Evolutionary conservation across 495 filamentous ascomycete species (phyloP).

Genomic region (Glarea lozoyensis): DNA sequence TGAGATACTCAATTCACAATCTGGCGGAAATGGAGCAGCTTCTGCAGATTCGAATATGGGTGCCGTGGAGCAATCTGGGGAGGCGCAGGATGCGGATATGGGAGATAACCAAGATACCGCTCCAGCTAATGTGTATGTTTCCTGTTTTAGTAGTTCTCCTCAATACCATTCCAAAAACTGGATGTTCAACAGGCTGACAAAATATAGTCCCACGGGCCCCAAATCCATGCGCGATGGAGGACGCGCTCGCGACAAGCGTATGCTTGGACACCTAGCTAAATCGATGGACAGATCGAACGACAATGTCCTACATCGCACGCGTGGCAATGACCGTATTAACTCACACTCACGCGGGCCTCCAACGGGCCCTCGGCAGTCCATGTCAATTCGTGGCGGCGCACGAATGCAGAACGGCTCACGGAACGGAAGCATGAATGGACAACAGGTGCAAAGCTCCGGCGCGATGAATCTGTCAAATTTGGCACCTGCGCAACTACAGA

Average conservation of each 20-base stretch:
- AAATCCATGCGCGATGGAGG: constrained; percentile 87
- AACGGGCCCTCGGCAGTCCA: constrained; percentile 50
- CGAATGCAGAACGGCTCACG: constrained; percentile 38
- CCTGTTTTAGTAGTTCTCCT: constrained; percentile 14
- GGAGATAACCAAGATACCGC: constrained; percentile 38
- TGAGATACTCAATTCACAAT: constrained; percentile 54
- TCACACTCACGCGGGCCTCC: constrained; percentile 62
- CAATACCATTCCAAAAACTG: constrained; percentile 3
- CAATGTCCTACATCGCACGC: constrained; percentile 70
- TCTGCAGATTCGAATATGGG: background rate
- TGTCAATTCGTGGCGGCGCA: constrained; percentile 23
- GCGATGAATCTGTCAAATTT: constrained; percentile 22
- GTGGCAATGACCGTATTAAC: constrained; percentile 65
- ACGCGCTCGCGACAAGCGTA: constrained; percentile 52
- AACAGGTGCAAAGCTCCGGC: constrained; percentile 16
- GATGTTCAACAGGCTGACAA: constrained; percentile 8
- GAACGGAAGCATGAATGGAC: constrained; percentile 30
- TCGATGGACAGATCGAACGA: constrained; percentile 74
- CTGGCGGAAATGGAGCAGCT: constrained; percentile 26
- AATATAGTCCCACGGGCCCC: constrained; percentile 78
- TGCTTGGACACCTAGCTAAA: constrained; percentile 81
- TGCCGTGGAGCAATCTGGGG: constrained; percentile 1
- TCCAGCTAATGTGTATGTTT: constrained; percentile 62
- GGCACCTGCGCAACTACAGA: constrained; percentile 60
- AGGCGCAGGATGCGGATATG: constrained; percentile 56